Evolutionary conservation across 1,284 basidiomycete genomes (phyloP).

Genomic region (Leccinum subrobustum): DNA sequence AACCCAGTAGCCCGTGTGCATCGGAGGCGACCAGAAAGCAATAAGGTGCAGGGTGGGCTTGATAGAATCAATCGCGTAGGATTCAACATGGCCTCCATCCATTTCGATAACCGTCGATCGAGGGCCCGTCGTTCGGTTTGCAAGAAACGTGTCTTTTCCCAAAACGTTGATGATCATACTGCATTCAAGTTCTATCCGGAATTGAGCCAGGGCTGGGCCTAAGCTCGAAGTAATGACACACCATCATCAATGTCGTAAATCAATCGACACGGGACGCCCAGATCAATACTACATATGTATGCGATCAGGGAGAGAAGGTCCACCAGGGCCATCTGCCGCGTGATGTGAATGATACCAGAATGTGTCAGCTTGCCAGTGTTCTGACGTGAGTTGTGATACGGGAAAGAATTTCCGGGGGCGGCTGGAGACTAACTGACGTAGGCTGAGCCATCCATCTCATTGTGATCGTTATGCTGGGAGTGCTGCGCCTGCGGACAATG

Average conservation of each 20-base stretch:
- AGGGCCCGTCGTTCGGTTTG: slow-evolving; percentile 38
- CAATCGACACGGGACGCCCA: slow-evolving; percentile 26
- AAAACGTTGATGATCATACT: slow-evolving; percentile 34
- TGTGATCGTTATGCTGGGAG: slow-evolving; percentile 16
- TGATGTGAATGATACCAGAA: slow-evolving; percentile 44
- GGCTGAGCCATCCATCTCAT: slow-evolving; percentile 23
- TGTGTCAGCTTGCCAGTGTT: slow-evolving; percentile 40
- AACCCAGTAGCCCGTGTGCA: slow-evolving; percentile 33
- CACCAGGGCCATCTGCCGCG: slow-evolving; percentile 19
- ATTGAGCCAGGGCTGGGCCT: slow-evolving; percentile 1
- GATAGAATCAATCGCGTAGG: slow-evolving; percentile 31
- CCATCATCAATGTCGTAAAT: slow-evolving; percentile 35
- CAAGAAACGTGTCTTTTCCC: slow-evolving; percentile 34
- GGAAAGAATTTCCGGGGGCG: slow-evolving; percentile 18
- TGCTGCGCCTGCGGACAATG: slow-evolving; percentile 27
- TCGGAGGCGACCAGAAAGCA: slow-evolving; percentile 34
- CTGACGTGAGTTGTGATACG: slow-evolving; percentile 29
- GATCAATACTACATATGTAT: slow-evolving; percentile 23
- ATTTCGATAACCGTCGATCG: slow-evolving; percentile 40
- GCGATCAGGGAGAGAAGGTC: slow-evolving; percentile 18
- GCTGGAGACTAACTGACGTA: slow-evolving; percentile 29
- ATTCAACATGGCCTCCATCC: slow-evolving; percentile 35
- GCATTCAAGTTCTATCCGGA: slow-evolving; percentile 24
- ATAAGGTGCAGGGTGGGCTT: slow-evolving; percentile 33
- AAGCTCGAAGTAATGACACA: slow-evolving; percentile 8